Evolutionary conservation across 345 rosid species (phyloP), one percentile per base, ranked within the genome.

Genomic region (Litchi chinensis): DNA sequence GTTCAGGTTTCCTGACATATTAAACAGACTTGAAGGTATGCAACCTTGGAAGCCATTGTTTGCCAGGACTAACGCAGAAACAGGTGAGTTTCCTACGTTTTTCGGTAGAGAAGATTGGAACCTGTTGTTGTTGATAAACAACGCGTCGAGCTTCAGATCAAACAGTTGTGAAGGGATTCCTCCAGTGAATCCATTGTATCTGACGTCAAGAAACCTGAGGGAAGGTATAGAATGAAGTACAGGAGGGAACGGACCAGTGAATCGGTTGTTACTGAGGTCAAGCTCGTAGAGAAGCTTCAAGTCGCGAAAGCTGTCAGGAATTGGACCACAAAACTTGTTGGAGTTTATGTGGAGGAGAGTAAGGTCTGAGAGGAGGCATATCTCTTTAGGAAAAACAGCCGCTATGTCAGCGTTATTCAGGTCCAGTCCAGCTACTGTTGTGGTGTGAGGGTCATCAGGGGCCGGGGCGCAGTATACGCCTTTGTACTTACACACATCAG

Each of bases 361-460:
- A 0, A 93, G 88, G 84, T 93, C 98, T 10, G 85, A 62, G 78
- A 95, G 91, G 44, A 95, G 91, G 70, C 97, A 91, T 0, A 95
- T 98, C 6, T 95, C 87, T 65, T 83, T 80, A 0, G 97, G 93
- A 70, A 95, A 88, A 62, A 15, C 70, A 32, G 98, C 98, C 0
- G 95, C 72, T 28, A 93, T 85, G 71, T 90, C 80, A 26, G 89
- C 98, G 26, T 86, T 89, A 91, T 93, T 95, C 37, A 93, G 76
- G 89, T 95, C 98, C 6, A 95, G 83, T 56, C 98, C 98, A 6
- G 94, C 98, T 37, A 95, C 97, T 18, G 97, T 90, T 77, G 76
- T 26, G 81, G 24, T 68, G 76, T 77, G n/a, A 37, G 91, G 86
- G 76, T 91, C 87, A 65, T 89, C 91, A 0, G 84, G 85, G 26